These are phyloP conservation scores for Pueraria montana DNA, from an alignment of 306 rosid genomes.

Conservation along the genomic window DNA sequence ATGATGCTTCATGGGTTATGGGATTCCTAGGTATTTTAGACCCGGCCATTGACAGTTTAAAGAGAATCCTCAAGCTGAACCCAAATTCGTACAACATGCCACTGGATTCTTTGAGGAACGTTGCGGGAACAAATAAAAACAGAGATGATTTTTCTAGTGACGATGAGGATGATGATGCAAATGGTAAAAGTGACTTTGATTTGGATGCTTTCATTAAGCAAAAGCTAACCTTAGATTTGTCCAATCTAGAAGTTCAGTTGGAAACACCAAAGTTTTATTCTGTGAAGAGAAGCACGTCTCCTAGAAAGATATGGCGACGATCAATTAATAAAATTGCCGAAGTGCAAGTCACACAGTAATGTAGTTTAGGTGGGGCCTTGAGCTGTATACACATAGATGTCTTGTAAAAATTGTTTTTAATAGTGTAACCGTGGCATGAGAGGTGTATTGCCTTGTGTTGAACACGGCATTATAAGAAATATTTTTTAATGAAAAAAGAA, in stretches of 20 bases:
- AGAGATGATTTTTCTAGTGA: slow-evolving; percentile 40
- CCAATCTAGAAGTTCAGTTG: slow-evolving; percentile 70
- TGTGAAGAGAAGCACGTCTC: slow-evolving; percentile 50
- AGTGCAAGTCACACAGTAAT: slow-evolving; percentile 32
- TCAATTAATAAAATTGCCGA: slow-evolving; percentile 45
- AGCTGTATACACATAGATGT: not conserved
- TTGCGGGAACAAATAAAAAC: slow-evolving; percentile 50
- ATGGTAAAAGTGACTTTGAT: slow-evolving; percentile 63
- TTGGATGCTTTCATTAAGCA: slow-evolving; percentile 75
- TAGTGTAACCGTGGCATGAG: slow-evolving; percentile 37
- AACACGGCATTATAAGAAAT: slow-evolving; percentile 17
- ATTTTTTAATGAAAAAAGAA: slow-evolving; percentile 27
- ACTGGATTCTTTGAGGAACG: slow-evolving; percentile 46
- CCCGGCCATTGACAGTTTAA: slow-evolving; percentile 86
- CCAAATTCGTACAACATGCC: slow-evolving; percentile 53
- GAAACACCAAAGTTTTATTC: slow-evolving; percentile 53
- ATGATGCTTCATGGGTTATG: slow-evolving; percentile 96
- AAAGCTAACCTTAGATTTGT: slow-evolving; percentile 70
- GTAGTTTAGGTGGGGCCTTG: slow-evolving; percentile 42
- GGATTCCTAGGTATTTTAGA: slow-evolving; percentile 90
- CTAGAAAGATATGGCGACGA: slow-evolving; percentile 65
- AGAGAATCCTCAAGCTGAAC: slow-evolving; percentile 78
- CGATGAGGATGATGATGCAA: slow-evolving; percentile 44
- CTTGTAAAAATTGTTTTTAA: slow-evolving; percentile 34
- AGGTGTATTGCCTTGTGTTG: slow-evolving; percentile 40